Evolutionary conservation across 495 filamentous ascomycete genomes (phyloP), one percentile per base, ranked within the genome.

Genomic region (Aspergillus haitiensis): DNA sequence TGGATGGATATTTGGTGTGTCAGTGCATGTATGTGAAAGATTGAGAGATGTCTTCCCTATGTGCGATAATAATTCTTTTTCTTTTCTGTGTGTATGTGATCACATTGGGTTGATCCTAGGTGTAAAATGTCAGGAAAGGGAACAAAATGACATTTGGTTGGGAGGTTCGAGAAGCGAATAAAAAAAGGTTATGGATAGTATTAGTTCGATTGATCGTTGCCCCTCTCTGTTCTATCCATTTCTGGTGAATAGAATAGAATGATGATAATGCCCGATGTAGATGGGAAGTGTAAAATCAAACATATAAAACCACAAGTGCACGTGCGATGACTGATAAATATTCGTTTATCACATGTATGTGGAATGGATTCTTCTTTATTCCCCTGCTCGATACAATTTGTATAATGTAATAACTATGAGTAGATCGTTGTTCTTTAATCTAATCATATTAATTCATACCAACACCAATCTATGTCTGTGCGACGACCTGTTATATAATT

Each of bases 221-320:
- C n/a, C 10, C 37, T 47, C 27, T 47, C 15, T 47, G n/a, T 21
- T 47, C 44, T 47, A 47, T 18, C 44, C 44, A 16, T 18, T 6
- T 21, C 9, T 42, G 39, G 39, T 42, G 0, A 5, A 47, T 47
- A 18, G 44, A 21, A 9, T 6, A 47, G 16, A 10, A 47, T 21
- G 44, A 47, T 47, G 44, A 21, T 15, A 9, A 42, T 42, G 9
- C 39, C 44, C 27, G 44, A 10, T 15, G 44, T 15, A 48, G 50
- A 42, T n/a, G 16, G 56, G 34, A 39, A 54, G 40, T 60, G 40
- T 60, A 48, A 60, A 60, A 54, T 39, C 40, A 33, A 42, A n/a
- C 42, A 60, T 54, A 60, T 60, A 54, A 54, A 54, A 39, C 46
- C 47, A 60, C 54, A 47, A 60, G 11, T 39, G 46, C 35, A 32